Evolutionary conservation across 768 basidiomycete species (phyloP), one percentile per base, ranked within the genome.

Genomic region (Auricularia auricula-judae): DNA sequence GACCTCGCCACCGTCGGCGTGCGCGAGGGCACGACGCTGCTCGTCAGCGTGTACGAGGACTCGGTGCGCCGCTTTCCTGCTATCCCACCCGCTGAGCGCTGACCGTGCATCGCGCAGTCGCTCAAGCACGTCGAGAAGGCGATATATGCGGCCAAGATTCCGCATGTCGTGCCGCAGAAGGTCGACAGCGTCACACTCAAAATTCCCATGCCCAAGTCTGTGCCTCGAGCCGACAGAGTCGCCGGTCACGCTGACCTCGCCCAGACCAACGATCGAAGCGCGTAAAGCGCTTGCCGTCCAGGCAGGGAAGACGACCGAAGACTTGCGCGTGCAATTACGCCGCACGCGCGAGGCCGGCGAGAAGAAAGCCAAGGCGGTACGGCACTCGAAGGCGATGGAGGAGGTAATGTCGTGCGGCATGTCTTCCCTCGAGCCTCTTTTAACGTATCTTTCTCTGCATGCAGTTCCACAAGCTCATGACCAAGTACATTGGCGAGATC

Each of bases 1-100:
- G 87, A 91, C 63, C 71, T 93, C 33, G 87, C 91, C 1, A 91
- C 91, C 0, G 82, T 93, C 21, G 91, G 91, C 7, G 84, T 93
- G 44, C 79, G 86, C 66, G 89, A 93, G 62, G 91, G 91, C 0
- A 82, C 87, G 4, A 81, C 82, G 63, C 75, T 93, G 64, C 67
- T 93, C 33, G 79, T 93, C 11, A 90, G 88, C 3, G 78, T 90
- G 36, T 92, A 90, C 69, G 87, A 93, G 63, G 87, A 90, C 71
- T 77, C 84, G 71, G 91, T 93, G 72, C 77, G 84, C 29, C 29
- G 29, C 29, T 29, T 75, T 36, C 14, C 14, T 21, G 12, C 53
- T 42, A 53, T 16, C 51, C 51, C 29, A 21, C 43, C 68, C 62
- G 70, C 75, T 58, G 71, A 65, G 64, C 64, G 56, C 68, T 58